phyloP scores from a whole-genome alignment of 23 red algal genomes.

The Chondrus crispus region DNA sequence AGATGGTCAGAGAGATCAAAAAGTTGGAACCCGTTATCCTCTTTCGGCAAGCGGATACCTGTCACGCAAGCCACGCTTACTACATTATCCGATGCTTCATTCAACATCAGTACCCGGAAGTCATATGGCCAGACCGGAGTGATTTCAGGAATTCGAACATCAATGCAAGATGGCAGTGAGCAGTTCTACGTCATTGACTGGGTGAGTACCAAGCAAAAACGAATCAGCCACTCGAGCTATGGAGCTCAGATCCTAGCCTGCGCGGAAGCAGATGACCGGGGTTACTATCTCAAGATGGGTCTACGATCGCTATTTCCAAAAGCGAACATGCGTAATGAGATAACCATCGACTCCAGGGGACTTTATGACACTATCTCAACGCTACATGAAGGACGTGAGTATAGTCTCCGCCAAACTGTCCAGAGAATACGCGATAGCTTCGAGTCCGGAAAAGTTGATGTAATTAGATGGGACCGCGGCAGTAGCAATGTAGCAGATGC shows the following conservation, averaged over 20 bases:
- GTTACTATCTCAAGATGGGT: not conserved
- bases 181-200: not conserved
- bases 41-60: not conserved
- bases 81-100: not conserved
- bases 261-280: slow-evolving; percentile 3
- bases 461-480: not conserved
- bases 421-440: not conserved
- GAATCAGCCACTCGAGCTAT: slow-evolving; percentile 12
- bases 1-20: not conserved
- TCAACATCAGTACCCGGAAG: not conserved
- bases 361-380: slow-evolving; percentile 18
- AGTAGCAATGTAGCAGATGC: not conserved
- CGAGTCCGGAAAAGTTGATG: not conserved
- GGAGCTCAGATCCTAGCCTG: slow-evolving; percentile 21
- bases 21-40: not conserved
- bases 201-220: not conserved
- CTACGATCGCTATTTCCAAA: not conserved
- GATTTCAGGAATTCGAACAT: not conserved
- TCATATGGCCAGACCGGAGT: not conserved
- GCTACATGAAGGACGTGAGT: not conserved
- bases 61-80: not conserved
- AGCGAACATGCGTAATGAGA: not conserved
- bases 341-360: not conserved
- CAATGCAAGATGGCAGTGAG: not conserved
- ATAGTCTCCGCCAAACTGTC: not conserved